Base-by-base conservation (phyloP, 2,329 filamentous ascomycete species). In the Ophiostoma pallidulum region DNA sequence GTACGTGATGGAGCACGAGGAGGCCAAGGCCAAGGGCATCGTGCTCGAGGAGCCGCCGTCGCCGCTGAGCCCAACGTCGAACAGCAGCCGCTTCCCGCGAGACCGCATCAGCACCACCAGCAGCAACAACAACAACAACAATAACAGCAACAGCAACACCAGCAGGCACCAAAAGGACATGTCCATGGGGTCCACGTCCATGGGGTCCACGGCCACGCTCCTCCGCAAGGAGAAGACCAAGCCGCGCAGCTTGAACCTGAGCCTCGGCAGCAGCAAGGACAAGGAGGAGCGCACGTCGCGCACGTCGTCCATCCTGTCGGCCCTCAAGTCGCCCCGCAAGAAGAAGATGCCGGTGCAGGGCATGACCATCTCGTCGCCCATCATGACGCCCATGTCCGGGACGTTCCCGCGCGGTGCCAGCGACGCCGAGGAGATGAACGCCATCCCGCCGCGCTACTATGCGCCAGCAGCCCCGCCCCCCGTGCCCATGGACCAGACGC, bases 1-100 rank as follows among this genome's bases (percentile, higher is more conserved):
- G 52, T 84, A 89, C 56, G 90, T 95, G 54, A 84, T 95, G 81
- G 87, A 89, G 63, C 86, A 94, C 57, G 90, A 96, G 59, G 78
- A 76, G 49, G 78, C 78, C 44, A 82, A 81, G 62, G 69, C 73
- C 54, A 71, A 70, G 41, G 78, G 79, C 28, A 60, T 76, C 36
- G 63, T 64, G 16, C 66, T 77, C 38, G 69, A 73, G 19, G 62
- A 60, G 6, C 67, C 71, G 32, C 65, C 68, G 9, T 50, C 64
- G 28, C 56, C 67, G 4, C 52, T 53, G 7, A 56, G 63, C 24
- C 58, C 49, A 18, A 39, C 36, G 42, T 47, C 49, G 8, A 35
- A 10, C 16, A 36, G 8, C 35, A 29, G 28, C 45, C 29, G 20
- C 29, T 28, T 13, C 22, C 28, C 24, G 19, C 32, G 46, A 18